Evolutionary conservation across 1,284 basidiomycete genomes (phyloP).

Genomic region (Austroboletus rostrupii): DNA sequence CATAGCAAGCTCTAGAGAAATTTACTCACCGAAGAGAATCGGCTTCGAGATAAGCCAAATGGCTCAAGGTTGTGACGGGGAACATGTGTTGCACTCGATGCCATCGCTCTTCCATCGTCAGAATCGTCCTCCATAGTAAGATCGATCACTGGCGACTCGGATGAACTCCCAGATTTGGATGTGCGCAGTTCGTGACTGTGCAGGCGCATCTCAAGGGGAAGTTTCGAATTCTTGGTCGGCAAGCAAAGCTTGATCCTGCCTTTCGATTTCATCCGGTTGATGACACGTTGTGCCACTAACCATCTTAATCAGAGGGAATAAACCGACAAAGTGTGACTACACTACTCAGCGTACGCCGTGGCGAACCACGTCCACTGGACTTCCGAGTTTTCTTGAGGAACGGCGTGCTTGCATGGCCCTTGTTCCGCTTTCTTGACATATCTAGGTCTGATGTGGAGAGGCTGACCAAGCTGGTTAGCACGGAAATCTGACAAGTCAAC

Average conservation of each 20-base stretch:
- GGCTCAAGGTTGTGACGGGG: background rate
- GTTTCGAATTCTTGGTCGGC: slow-evolving; percentile 15
- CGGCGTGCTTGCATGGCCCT: slow-evolving; percentile 4
- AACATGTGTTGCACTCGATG: background rate
- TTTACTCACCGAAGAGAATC: slow-evolving; percentile 13
- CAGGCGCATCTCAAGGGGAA: slow-evolving; percentile 19
- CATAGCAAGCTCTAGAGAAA: background rate
- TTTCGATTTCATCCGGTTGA: slow-evolving; percentile 28
- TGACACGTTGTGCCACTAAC: slow-evolving; percentile 27
- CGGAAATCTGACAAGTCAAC: background rate
- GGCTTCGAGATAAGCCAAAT: background rate
- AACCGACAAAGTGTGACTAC: background rate
- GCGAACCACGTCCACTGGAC: slow-evolving; percentile 15
- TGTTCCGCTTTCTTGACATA: slow-evolving; percentile 16
- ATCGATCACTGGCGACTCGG: slow-evolving; percentile 19
- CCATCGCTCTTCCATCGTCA: slow-evolving; percentile 1
- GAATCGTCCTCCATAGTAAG: slow-evolving; percentile 16
- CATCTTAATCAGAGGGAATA: slow-evolving; percentile 10
- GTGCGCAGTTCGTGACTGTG: slow-evolving; percentile 10
- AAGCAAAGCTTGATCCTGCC: slow-evolving; percentile 24
- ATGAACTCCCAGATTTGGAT: background rate
- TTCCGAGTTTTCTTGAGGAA: slow-evolving; percentile 22
- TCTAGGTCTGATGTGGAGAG: slow-evolving; percentile 1
- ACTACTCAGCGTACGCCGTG: slow-evolving; percentile 22
- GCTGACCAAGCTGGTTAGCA: slow-evolving; percentile 16